Conservation (phyloP, 2,329 filamentous ascomycete genomes). For the Elsinoe fawcettii region DNA sequence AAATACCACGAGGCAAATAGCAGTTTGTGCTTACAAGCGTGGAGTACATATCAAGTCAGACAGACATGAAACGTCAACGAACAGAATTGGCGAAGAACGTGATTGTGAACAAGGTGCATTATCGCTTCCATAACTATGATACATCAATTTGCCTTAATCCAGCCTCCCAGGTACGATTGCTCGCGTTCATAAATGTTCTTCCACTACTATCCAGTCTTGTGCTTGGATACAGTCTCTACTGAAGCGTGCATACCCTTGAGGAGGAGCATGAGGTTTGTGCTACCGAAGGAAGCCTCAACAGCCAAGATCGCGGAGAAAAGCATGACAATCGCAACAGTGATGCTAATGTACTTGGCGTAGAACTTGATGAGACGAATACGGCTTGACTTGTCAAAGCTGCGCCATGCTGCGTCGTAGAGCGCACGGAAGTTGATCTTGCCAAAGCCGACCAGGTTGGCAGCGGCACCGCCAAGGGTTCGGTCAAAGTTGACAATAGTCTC, state of each 20-base stretch:
- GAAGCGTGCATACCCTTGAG: background rate
- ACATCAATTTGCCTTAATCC: background rate
- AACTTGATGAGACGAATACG: slow-evolving; percentile 68
- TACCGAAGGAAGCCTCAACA: slow-evolving; percentile 19
- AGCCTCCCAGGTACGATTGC: background rate
- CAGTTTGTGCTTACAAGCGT: too few species aligned
- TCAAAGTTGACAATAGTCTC: slow-evolving; percentile 87
- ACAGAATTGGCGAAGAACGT: too few species aligned
- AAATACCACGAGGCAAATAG: background rate
- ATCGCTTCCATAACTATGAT: background rate
- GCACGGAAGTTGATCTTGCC: slow-evolving; percentile 39
- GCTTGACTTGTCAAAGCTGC: slow-evolving; percentile 63
- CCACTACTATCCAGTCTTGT: background rate
- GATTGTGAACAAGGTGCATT: background rate
- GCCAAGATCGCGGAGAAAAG: slow-evolving; percentile 23
- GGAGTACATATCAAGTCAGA: too few species aligned
- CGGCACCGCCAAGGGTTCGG: slow-evolving; percentile 70
- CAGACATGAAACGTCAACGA: too few species aligned
- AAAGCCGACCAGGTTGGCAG: slow-evolving; percentile 57
- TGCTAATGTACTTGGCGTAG: slow-evolving; percentile 61
- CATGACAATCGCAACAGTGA: slow-evolving; percentile 33
- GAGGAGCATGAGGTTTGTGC: background rate
- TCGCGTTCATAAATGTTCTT: background rate
- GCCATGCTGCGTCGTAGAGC: slow-evolving; percentile 69
- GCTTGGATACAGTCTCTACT: background rate